Conservation (phyloP, 2,329 filamentous ascomycete genomes). For the Diaporthe aspalathi region DNA sequence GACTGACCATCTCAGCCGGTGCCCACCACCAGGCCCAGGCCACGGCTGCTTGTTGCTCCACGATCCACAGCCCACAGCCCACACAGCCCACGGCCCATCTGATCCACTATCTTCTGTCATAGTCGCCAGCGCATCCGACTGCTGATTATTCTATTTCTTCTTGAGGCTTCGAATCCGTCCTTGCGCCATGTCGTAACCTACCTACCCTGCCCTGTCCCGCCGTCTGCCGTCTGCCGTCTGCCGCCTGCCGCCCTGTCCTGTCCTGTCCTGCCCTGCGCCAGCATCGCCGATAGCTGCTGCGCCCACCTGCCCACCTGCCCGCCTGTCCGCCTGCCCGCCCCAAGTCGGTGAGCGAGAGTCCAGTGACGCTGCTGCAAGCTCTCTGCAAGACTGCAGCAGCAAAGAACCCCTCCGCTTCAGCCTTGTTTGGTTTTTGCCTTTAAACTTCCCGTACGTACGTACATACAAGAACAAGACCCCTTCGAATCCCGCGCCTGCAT, state of each 20-base stretch:
- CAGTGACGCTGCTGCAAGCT: conserved; percentile 27
- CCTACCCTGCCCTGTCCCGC: background rate
- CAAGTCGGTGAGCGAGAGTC: conserved; percentile 10
- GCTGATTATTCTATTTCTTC: conserved; percentile 27
- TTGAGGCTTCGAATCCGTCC: conserved; percentile 25
- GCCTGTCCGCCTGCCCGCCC: background rate
- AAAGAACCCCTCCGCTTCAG: conserved; percentile 9
- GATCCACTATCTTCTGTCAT: conserved; percentile 32
- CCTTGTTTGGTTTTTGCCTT: conserved; percentile 12
- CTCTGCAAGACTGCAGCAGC: conserved; percentile 13
- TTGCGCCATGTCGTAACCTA: no score
- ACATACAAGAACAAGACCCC: conserved; percentile 13
- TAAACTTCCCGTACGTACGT: background rate
- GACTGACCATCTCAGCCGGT: conserved; percentile 22
- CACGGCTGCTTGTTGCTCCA: conserved; percentile 33
- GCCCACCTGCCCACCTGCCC: background rate
- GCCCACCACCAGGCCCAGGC: conserved; percentile 27
- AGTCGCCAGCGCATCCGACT: conserved; percentile 29
- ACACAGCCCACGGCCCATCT: conserved; percentile 16
- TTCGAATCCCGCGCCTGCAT: conserved; percentile 11
- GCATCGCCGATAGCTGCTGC: conserved; percentile 29
- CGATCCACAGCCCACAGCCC: conserved; percentile 24
- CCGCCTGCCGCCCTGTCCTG: background rate
- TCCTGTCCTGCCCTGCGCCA: conserved; percentile 10
- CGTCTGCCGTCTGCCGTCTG: no score